Conservation (phyloP, 2,329 filamentous ascomycete genomes). For the Domatiomyces catenatus region DNA sequence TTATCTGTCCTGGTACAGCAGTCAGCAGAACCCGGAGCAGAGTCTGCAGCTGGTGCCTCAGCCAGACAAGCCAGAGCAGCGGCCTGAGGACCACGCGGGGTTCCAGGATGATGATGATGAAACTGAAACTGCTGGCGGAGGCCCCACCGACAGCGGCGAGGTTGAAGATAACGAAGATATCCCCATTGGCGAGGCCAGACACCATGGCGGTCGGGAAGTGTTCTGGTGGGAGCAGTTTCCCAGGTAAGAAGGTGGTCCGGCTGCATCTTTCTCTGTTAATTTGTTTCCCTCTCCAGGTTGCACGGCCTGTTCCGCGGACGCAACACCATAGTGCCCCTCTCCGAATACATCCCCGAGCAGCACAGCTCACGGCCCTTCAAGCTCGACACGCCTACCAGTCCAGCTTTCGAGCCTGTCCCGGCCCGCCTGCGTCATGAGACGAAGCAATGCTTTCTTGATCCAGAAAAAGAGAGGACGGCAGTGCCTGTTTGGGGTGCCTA, state of each 20-base stretch:
- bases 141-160: neutral
- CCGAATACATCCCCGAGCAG: conserved; percentile 13
- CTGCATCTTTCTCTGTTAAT: neutral
- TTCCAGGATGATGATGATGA: neutral
- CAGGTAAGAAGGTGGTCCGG: conserved; percentile 2
- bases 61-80: neutral
- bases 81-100: neutral
- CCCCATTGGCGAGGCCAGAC: conserved; percentile 10
- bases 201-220: conserved; percentile 12
- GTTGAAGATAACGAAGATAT: conserved; percentile 1
- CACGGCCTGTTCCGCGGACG: conserved; percentile 10
- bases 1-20: neutral
- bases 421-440: neutral
- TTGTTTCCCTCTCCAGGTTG: conserved; percentile 2
- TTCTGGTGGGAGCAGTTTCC: conserved; percentile 18
- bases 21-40: neutral
- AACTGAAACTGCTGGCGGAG: no score
- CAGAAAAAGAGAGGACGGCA: conserved; percentile 6
- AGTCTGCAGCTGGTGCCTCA: neutral
- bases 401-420: conserved; percentile 2
- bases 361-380: conserved; percentile 5
- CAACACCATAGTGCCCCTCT: conserved; percentile 9
- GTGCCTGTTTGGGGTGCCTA: conserved; percentile 12
- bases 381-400: conserved; percentile 1
- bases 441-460: conserved; percentile 10